These are phyloP conservation scores for Pelargonium fulgidum DNA, from an alignment of 441 rosid genomes.

Conservation along the genomic window DNA sequence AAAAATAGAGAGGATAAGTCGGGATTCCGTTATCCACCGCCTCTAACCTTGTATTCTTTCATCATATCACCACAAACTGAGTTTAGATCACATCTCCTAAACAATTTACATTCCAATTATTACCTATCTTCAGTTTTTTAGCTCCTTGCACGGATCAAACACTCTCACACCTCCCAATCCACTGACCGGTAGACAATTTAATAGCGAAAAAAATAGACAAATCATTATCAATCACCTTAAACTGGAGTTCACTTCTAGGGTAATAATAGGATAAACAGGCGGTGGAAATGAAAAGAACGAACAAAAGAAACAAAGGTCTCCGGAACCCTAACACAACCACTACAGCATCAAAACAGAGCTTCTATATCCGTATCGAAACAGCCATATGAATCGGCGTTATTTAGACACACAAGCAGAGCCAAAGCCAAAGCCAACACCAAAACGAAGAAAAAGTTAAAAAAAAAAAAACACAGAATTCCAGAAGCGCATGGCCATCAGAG, in stretches of 20 bases:
- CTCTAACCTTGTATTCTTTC: neutral
- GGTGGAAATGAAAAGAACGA: too few relatives aligned
- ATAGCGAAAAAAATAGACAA: too few relatives aligned
- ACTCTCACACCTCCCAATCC: too few relatives aligned
- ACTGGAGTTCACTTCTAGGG: neutral
- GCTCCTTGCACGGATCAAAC: too few relatives aligned
- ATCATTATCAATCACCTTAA: neutral
- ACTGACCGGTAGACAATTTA: too few relatives aligned
- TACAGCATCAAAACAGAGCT: neutral
- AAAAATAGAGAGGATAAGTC: neutral
- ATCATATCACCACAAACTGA: neutral
- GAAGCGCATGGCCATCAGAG: neutral
- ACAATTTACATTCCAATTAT: neutral
- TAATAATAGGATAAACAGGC: neutral
- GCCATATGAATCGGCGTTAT: neutral
- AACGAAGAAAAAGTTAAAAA: too few relatives aligned
- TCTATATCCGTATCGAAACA: neutral
- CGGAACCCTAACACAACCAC: slow-evolving; percentile 3
- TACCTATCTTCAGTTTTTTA: neutral
- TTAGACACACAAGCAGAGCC: neutral
- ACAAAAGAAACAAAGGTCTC: neutral
- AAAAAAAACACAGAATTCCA: neutral
- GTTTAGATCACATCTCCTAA: neutral
- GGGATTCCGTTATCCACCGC: neutral
- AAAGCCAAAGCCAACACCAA: neutral